A percentile compares a stretch with the other conserved stretches of the same genome.
Conservation (phyloP, 306 rosid species). For the Rosa persica region DNA sequence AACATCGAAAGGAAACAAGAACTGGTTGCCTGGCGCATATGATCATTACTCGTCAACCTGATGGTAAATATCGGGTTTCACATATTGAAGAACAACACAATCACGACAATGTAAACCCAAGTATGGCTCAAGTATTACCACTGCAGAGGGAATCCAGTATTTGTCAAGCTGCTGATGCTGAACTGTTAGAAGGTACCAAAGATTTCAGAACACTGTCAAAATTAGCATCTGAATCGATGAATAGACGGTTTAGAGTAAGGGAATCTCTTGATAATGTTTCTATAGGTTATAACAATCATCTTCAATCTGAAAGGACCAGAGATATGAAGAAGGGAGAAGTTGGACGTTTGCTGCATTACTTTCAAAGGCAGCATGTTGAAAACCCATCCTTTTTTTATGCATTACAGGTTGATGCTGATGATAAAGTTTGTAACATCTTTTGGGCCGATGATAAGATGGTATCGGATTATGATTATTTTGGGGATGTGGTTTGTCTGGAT, state of each 20-base stretch:
- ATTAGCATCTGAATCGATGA: conserved; percentile 34
- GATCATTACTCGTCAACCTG: conserved; percentile 59
- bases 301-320: conserved; percentile 49
- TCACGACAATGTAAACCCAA: conserved; percentile 48
- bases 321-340: conserved; percentile 65
- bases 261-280: conserved; percentile 44
- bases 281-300: conserved; percentile 39
- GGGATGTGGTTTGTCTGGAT: conserved; percentile 62
- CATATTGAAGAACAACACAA: conserved; percentile 64
- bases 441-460: conserved; percentile 71
- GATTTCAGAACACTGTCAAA: conserved; percentile 35
- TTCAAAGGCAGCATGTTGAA: conserved; percentile 68
- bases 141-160: conserved; percentile 36
- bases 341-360: conserved; percentile 53
- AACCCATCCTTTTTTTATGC: conserved; percentile 53
- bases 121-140: conserved; percentile 26
- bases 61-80: conserved; percentile 55
- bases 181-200: conserved; percentile 10
- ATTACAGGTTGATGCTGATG: conserved; percentile 60
- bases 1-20: conserved; percentile 64
- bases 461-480: conserved; percentile 54
- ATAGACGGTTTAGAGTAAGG: conserved; percentile 26
- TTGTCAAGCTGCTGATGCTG: conserved; percentile 37
- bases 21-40: conserved; percentile 74
- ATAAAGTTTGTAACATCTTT: conserved; percentile 57